Evolutionary conservation across 179 eudicot species (phyloP).

Genomic region (Sideroxylon spinosum): DNA sequence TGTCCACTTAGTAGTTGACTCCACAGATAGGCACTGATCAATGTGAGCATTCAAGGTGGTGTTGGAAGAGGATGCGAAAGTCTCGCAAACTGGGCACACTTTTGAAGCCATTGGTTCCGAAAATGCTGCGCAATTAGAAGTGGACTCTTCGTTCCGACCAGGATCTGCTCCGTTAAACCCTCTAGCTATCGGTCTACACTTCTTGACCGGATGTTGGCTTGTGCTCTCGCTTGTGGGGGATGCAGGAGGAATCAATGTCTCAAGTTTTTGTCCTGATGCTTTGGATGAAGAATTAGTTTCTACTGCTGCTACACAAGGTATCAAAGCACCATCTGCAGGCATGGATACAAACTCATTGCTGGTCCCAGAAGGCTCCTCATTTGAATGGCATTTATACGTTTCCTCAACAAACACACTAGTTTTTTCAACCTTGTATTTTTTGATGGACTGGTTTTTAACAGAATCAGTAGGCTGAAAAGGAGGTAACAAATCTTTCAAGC

Average conservation of each 20-base stretch:
- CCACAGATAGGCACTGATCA: conserved; percentile 84
- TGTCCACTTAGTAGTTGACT: conserved; percentile 44
- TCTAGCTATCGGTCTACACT: conserved; percentile 47
- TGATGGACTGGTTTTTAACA: conserved; percentile 27
- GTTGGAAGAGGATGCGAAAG: conserved; percentile 77
- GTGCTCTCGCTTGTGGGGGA: conserved; percentile 33
- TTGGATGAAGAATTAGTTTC: conserved; percentile 25
- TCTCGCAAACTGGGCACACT: conserved; percentile 86
- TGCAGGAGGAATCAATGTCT: conserved; percentile 31
- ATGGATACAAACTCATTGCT: conserved; percentile 21
- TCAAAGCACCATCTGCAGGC: conserved; percentile 23
- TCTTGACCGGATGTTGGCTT: conserved; percentile 37
- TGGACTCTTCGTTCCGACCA: conserved; percentile 31
- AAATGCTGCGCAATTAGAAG: conserved; percentile 34
- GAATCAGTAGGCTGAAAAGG: conserved; percentile 59
- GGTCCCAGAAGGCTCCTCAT: conserved; percentile 26
- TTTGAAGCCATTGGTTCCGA: conserved; percentile 60
- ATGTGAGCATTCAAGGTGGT: conserved; percentile 95
- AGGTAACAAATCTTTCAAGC: conserved; percentile 68
- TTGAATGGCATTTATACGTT: conserved; percentile 28
- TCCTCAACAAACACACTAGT: conserved; percentile 29
- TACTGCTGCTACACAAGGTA: conserved; percentile 34
- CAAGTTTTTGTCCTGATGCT: conserved; percentile 31
- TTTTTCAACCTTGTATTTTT: conserved; percentile 27
- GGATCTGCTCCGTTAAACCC: conserved; percentile 30